Percentiles rank a stretch among this genome's conserved stretches.
These are phyloP conservation scores for Coemansia sp. DNA, from an alignment of 371 early-diverging fungal genomes.

Conservation along the genomic window DNA sequence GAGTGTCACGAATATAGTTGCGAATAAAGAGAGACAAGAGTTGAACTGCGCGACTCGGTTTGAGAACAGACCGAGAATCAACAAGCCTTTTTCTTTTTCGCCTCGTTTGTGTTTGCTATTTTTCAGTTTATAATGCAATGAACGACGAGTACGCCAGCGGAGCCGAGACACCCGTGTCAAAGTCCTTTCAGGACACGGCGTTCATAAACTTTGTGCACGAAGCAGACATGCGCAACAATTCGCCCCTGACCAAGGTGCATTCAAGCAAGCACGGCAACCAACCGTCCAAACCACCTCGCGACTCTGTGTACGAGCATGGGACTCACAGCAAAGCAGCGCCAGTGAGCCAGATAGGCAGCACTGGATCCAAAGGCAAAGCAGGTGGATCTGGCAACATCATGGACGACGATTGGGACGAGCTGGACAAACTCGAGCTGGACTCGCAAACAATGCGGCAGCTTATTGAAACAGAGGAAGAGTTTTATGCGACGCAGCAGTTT, in stretches of 20 bases:
- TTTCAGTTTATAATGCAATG: slow-evolving; percentile 33
- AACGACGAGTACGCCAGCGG: slow-evolving; percentile 15
- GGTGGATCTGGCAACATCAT: neutral
- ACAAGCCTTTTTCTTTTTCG: neutral
- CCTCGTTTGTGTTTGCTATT: neutral
- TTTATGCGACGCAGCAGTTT: slow-evolving; percentile 39
- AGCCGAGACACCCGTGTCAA: slow-evolving; percentile 26
- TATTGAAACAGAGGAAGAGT: slow-evolving; percentile 45
- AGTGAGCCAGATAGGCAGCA: neutral
- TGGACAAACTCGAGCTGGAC: slow-evolving; percentile 38
- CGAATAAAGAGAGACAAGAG: neutral
- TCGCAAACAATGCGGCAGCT: slow-evolving; percentile 48
- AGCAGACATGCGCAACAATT: neutral
- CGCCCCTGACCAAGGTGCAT: neutral
- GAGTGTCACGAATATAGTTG: neutral
- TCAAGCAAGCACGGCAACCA: neutral
- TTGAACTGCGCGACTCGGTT: neutral
- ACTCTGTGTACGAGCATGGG: neutral
- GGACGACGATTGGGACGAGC: slow-evolving; percentile 15
- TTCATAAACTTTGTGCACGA: slow-evolving; percentile 23
- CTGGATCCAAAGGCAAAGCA: neutral
- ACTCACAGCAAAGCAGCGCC: neutral
- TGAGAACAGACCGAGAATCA: neutral
- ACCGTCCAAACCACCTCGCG: neutral
- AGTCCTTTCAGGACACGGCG: slow-evolving; percentile 26